These are phyloP conservation scores for Exophiala oligosperma DNA, from an alignment of 2,329 filamentous ascomycete species.

Conservation along the genomic window DNA sequence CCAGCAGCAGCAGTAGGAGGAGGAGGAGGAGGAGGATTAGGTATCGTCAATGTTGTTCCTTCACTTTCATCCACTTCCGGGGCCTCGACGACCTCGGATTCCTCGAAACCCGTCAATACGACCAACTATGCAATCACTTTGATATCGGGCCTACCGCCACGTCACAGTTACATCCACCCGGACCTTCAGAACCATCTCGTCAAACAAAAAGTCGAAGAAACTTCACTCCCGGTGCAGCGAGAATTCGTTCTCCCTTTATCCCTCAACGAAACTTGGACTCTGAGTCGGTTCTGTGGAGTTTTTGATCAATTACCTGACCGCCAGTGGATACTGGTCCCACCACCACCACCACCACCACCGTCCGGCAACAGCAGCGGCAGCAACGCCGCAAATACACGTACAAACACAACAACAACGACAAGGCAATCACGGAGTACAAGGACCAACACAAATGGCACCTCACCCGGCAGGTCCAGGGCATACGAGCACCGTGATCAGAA, in stretches of 20 bases:
- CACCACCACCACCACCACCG: no score
- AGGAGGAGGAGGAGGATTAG: no score
- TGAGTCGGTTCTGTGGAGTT: slow-evolving; percentile 55
- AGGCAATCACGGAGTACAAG: slow-evolving; percentile 18
- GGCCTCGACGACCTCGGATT: neutral
- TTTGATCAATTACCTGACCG: slow-evolving; percentile 54
- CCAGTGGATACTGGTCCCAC: slow-evolving; percentile 23
- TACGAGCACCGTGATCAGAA: slow-evolving; percentile 49
- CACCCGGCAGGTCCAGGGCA: slow-evolving; percentile 31
- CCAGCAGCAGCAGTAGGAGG: no score
- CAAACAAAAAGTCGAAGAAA: slow-evolving; percentile 48
- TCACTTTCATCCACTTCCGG: neutral
- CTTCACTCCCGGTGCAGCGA: slow-evolving; percentile 50
- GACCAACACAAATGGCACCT: slow-evolving; percentile 31
- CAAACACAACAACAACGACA: slow-evolving; percentile 11
- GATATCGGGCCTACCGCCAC: slow-evolving; percentile 62
- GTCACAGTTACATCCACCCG: slow-evolving; percentile 62
- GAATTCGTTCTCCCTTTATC: slow-evolving; percentile 63
- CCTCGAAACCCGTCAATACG: neutral
- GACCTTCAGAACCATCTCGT: slow-evolving; percentile 64
- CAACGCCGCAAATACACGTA: no score
- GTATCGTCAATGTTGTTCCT: no score
- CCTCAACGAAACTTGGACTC: slow-evolving; percentile 60
- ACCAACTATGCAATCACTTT: slow-evolving; percentile 42
- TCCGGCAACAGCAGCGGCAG: no score